phyloP scores from a whole-genome alignment of 441 rosid species.

The Mallotus repandus region DNA sequence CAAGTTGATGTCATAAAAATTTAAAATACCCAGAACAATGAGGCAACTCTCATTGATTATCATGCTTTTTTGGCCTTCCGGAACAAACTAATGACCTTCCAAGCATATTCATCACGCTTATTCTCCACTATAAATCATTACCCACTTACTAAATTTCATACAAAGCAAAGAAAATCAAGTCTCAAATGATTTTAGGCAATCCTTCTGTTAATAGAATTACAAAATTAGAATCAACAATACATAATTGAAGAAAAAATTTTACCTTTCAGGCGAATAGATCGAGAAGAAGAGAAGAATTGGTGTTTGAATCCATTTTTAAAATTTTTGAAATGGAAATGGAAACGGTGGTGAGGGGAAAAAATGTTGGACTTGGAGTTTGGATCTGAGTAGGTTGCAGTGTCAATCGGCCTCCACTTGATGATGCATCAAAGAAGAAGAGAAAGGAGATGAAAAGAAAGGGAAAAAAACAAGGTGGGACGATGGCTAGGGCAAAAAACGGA shows the following conservation, averaged over 20 bases:
- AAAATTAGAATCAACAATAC: background rate
- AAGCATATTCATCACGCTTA: no score
- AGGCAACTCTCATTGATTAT: background rate
- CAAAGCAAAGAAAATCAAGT: background rate
- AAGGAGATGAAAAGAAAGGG: no score
- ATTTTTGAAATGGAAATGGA: no score
- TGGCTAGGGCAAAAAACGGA: no score
- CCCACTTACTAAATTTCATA: background rate
- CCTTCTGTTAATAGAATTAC: background rate
- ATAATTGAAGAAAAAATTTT: conserved; percentile 3
- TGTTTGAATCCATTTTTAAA: no score
- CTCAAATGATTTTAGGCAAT: background rate
- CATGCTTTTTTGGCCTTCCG: background rate
- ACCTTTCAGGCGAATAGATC: conserved; percentile 30
- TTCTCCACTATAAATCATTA: background rate
- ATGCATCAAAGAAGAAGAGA: no score
- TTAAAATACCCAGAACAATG: background rate
- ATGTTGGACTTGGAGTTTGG: no score
- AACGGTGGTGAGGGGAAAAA: no score
- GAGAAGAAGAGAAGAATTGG: conserved; percentile 27
- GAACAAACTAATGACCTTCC: background rate
- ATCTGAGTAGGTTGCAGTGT: no score
- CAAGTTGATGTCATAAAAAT: background rate
- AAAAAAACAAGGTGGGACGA: no score
- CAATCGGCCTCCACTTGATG: no score